A percentile compares a stretch with the other conserved stretches of the same genome.
Conservation (phyloP, 768 basidiomycete species). For the Psilocybe cyanescens region DNA sequence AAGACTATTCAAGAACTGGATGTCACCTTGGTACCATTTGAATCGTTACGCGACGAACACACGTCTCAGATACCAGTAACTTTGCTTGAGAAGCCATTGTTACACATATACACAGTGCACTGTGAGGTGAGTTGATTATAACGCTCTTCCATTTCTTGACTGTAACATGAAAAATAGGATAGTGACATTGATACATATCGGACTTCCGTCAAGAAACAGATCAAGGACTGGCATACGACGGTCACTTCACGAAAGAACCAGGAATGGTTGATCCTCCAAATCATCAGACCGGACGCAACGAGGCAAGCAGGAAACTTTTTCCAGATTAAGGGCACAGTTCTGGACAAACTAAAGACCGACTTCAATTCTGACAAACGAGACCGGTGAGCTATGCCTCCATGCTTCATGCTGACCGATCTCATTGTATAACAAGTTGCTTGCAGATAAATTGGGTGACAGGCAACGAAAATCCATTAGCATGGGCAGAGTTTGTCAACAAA, state of each 20-base stretch:
- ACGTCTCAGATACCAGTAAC: slow-evolving; percentile 77
- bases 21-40: slow-evolving; percentile 71
- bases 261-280: slow-evolving; percentile 92
- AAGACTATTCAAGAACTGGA: slow-evolving; percentile 91
- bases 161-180: slow-evolving; percentile 41
- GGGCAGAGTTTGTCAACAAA: slow-evolving; percentile 88
- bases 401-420: slow-evolving; percentile 5
- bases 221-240: slow-evolving; percentile 87
- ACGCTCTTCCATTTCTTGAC: not conserved
- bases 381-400: slow-evolving; percentile 48
- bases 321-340: slow-evolving; percentile 80
- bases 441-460: slow-evolving; percentile 80
- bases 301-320: slow-evolving; percentile 72
- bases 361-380: slow-evolving; percentile 91
- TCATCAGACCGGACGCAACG: slow-evolving; percentile 70
- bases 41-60: slow-evolving; percentile 71
- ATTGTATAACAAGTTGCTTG: slow-evolving; percentile 60
- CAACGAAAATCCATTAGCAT: slow-evolving; percentile 74
- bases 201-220: slow-evolving; percentile 75
- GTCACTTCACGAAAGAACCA: slow-evolving; percentile 76
- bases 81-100: slow-evolving; percentile 82
- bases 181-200: slow-evolving; percentile 78
- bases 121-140: slow-evolving; percentile 73
- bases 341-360: slow-evolving; percentile 91
- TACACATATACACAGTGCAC: slow-evolving; percentile 84